These are phyloP conservation scores for Exophiala alcalophila DNA, from an alignment of 2,329 filamentous ascomycete genomes.

Conservation along the genomic window DNA sequence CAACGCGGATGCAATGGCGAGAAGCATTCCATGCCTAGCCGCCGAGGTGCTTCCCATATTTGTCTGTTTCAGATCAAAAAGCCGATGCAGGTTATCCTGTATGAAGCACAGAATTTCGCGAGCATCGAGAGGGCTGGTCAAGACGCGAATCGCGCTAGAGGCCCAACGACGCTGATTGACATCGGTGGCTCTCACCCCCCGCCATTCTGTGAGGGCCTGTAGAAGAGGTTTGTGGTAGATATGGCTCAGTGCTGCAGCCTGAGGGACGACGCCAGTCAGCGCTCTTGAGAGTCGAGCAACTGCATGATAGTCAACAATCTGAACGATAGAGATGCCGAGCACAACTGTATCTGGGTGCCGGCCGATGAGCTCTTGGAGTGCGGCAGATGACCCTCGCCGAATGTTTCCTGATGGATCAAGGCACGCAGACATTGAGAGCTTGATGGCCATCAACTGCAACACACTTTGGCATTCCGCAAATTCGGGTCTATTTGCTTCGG, in stretches of 20 bases:
- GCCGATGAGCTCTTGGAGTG: conserved; percentile 88
- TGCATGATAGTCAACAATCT: conserved; percentile 87
- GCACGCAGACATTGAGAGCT: conserved; percentile 76
- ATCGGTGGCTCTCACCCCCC: conserved; percentile 80
- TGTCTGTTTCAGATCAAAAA: conserved; percentile 36
- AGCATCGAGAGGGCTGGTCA: conserved; percentile 33
- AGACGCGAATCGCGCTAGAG: conserved; percentile 63
- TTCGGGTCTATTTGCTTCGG: conserved; percentile 6
- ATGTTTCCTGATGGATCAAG: conserved; percentile 93
- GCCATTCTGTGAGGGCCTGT: conserved; percentile 73
- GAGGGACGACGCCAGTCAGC: conserved; percentile 70
- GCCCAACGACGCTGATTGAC: conserved; percentile 68
- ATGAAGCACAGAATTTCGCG: conserved; percentile 8
- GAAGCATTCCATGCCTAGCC: conserved; percentile 44
- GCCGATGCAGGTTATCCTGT: conserved; percentile 33
- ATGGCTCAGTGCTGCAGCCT: conserved; percentile 62
- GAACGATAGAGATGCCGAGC: conserved; percentile 80
- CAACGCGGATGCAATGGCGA: conserved; percentile 41
- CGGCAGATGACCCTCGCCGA: conserved; percentile 84
- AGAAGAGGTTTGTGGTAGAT: conserved; percentile 68
- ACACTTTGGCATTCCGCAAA: conserved; percentile 40
- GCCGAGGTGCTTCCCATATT: conserved; percentile 42
- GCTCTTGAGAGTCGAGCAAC: conserved; percentile 84
- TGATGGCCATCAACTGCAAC: conserved; percentile 73
- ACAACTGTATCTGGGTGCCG: conserved; percentile 82